Base-by-base conservation (phyloP, 305 asterid genomes). In the Solanum hybrid region DNA sequence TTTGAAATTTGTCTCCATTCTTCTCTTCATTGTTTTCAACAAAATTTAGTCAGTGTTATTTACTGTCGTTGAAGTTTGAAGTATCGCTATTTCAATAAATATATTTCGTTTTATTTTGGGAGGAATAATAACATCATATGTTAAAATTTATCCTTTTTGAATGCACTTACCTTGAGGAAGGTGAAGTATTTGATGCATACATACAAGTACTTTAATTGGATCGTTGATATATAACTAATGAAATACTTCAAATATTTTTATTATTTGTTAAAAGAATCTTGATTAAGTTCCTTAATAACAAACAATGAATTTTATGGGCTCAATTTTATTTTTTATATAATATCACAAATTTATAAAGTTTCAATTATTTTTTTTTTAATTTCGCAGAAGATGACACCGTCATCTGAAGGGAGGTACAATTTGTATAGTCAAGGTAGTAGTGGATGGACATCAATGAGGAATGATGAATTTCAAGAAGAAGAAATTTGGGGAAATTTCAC, bases 401-500 rank as follows among this genome's bases (percentile, higher is more conserved):
- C 31, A 26, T 38, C 17, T 8, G 94, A 90, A 89, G 92, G 76
- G 16, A 89, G 89, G 79, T 88, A 91, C 78, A 89, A 89, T 82
- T 76, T 94, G 56, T 93, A 92, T 87, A 91, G 92, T 90, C 94
- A 79, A 91, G 94, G 95, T 66, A 93, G 94, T 86, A 89, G 92
- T 35, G 94, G 94, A 13, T 95, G 95, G 96, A 88, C 95, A 72
- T 92, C 91, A 64, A 80, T 91, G 92, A 91, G 88, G 89, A 91
- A 94, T 37, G 96, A 94, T 37, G 98, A 95, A 86, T 92, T 95
- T 24, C 94, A 92, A 80, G 98, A 95, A 90, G 93, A 81, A 56
- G 96, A 94, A 60, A 87, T 94, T 14, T 95, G 96, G 97, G 91
- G 88, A 69, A 86, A 89, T 84, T 85, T 82, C 11, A 82, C 77